Evolutionary conservation across 306 rosid genomes (phyloP), one percentile per base, ranked within the genome.

Genomic region (Corylus avellana): DNA sequence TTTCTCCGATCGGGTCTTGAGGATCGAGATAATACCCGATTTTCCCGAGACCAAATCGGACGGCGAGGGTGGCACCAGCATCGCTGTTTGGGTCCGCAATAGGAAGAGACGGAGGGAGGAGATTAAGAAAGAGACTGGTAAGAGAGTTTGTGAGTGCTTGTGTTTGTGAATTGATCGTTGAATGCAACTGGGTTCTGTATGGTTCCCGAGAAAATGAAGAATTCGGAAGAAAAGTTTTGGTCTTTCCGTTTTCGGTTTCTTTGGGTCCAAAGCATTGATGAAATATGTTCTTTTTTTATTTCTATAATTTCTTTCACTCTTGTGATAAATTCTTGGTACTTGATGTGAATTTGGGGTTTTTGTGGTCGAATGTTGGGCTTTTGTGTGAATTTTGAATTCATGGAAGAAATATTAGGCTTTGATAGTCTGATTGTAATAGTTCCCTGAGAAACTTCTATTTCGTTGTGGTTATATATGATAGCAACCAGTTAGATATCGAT

Each of bases 1-100:
- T 55, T 89, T 89, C 87, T 87, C 89, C 20, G 84, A 89, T 70
- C 83, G 89, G 66, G 32, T 85, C 37, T 75, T 89, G 44, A 71
- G 48, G 55, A 81, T 85, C 75, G 90, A 87, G 85, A 82, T 89
- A 69, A 5, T 86, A 0, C 73, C 83, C 47, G 86, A 80, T 66
- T 67, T 35, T 47, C 42, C 77, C 3, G 78, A 51, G 48, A 56
- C 39, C 68, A 75, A 76, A 56, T 57, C 83, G 49, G 84, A 62
- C 78, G 78, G 56, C 9, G 78, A 77, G 3, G 79, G 55, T 1
- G 50, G 66, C 73, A 29, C 73, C 39, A 54, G 76, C 37, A 68
- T 49, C 72, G 59, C 81, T 14, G 75, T 74, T 39, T 85, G 87
- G 87, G 81, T 74, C 29, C 84, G 81, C 11, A 78, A 79, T 37